Conservation (phyloP, 2,329 filamentous ascomycete genomes). For the Ophiostoma tasmaniense region DNA sequence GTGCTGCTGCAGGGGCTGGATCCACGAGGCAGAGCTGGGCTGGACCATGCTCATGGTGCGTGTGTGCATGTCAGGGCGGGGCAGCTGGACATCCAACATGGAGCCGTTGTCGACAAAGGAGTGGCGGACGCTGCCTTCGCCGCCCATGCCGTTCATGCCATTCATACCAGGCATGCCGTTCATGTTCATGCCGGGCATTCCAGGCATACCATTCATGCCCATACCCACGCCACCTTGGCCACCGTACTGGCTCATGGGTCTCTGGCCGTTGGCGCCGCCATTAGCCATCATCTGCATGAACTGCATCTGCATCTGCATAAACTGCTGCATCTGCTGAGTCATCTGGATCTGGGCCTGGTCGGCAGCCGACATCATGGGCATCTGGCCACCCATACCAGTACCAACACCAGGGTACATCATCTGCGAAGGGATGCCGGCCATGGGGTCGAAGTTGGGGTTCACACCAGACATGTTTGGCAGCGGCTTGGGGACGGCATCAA, state of each 20-base stretch:
- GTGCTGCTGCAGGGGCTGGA: constrained; percentile 35
- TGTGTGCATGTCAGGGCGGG: constrained; percentile 38
- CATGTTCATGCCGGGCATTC: constrained; percentile 23
- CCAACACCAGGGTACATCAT: constrained; percentile 37
- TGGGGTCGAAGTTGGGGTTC: constrained; percentile 36
- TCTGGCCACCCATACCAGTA: constrained; percentile 26
- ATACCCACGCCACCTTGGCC: constrained; percentile 47
- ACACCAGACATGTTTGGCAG: constrained; percentile 23
- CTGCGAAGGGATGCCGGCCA: constrained; percentile 41
- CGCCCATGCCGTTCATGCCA: constrained; percentile 27
- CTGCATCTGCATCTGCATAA: constrained; percentile 93
- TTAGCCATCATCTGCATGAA: constrained; percentile 81
- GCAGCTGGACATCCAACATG: constrained; percentile 33
- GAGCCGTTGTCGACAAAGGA: constrained; percentile 41
- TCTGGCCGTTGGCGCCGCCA: constrained; percentile 23
- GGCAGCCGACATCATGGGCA: constrained; percentile 43
- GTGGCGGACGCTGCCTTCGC: constrained; percentile 30
- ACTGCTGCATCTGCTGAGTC: constrained; percentile 74
- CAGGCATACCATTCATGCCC: constrained; percentile 32
- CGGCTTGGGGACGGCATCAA: constrained; percentile 40
- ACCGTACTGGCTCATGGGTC: constrained; percentile 21
- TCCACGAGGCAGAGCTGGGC: constrained; percentile 52
- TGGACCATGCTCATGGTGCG: constrained; percentile 82
- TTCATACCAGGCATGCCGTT: constrained; percentile 27
- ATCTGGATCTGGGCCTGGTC: constrained; percentile 73